These are phyloP conservation scores for Plectosphaerella cucumerina DNA, from an alignment of 2,329 filamentous ascomycete species.

Conservation along the genomic window DNA sequence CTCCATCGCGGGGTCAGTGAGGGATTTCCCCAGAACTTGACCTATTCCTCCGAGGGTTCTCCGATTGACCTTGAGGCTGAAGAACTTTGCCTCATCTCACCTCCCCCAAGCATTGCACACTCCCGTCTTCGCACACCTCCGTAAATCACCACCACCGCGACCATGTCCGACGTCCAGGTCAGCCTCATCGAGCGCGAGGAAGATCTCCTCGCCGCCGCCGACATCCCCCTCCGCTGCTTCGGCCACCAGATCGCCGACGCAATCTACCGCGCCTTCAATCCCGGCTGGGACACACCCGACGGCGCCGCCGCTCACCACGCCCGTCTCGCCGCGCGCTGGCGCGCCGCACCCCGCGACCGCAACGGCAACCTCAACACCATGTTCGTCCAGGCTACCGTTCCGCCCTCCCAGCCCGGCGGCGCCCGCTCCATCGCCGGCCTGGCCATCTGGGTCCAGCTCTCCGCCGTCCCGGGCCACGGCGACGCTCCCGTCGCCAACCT, in stretches of 20 bases:
- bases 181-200: background rate
- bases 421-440: conserved; percentile 39
- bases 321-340: conserved; percentile 38
- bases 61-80: too few relatives aligned
- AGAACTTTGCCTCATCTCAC: background rate
- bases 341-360: conserved; percentile 30
- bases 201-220: background rate
- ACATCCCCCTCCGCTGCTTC: conserved; percentile 26
- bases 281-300: conserved; percentile 47
- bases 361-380: conserved; percentile 43
- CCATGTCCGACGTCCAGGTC: background rate
- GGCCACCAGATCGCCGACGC: conserved; percentile 45
- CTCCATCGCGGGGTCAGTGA: too few relatives aligned
- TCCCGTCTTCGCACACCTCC: background rate
- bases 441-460: conserved; percentile 52
- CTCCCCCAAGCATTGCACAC: background rate
- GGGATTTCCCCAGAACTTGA: too few relatives aligned
- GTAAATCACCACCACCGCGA: background rate
- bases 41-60: too few relatives aligned
- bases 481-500: conserved; percentile 31
- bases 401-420: conserved; percentile 21
- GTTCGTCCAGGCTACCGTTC: conserved; percentile 49
- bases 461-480: conserved; percentile 43
- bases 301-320: conserved; percentile 31
- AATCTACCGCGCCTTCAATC: conserved; percentile 48